Conservation (phyloP, 202 grass and related monocot species). For the Schoenoplectus triqueter region DNA sequence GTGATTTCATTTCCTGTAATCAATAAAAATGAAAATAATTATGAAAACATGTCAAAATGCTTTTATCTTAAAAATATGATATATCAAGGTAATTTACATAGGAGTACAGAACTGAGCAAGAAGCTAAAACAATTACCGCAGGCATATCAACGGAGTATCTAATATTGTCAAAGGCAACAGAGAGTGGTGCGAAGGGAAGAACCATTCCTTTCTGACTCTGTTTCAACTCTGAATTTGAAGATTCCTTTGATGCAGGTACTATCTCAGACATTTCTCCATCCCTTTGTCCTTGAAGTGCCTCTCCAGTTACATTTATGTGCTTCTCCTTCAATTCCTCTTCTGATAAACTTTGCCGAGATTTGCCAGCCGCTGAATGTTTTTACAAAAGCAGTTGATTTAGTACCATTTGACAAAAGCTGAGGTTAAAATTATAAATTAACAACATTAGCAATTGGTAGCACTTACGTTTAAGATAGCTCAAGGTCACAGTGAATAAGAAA, state of each 20-base stretch:
- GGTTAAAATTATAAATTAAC: constrained; percentile 6
- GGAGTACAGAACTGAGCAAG: neutral
- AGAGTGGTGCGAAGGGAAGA: constrained; percentile 67
- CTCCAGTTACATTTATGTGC: constrained; percentile 59
- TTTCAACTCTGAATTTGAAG: neutral
- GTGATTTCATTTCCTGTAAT: constrained; percentile 83
- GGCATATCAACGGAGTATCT: constrained; percentile 91
- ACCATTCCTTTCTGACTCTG: constrained; percentile 69
- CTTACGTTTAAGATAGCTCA: constrained; percentile 73
- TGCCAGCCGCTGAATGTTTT: constrained; percentile 52
- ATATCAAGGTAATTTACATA: neutral
- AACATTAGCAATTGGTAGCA: neutral
- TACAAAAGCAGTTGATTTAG: constrained; percentile 21
- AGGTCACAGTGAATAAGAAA: constrained; percentile 67
- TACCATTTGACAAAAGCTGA: constrained; percentile 37
- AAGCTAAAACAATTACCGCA: constrained; percentile 41
- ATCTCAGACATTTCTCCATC: constrained; percentile 42
- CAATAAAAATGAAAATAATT: constrained; percentile 1
- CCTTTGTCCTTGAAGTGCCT: constrained; percentile 33
- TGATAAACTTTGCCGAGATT: constrained; percentile 51
- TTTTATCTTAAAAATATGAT: neutral
- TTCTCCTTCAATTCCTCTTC: constrained; percentile 80
- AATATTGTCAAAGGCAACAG: constrained; percentile 67
- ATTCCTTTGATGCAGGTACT: constrained; percentile 22
- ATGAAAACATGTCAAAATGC: constrained; percentile 4